These are phyloP conservation scores for Salix purpurea DNA, from an alignment of 345 rosid species.

Conservation along the genomic window DNA sequence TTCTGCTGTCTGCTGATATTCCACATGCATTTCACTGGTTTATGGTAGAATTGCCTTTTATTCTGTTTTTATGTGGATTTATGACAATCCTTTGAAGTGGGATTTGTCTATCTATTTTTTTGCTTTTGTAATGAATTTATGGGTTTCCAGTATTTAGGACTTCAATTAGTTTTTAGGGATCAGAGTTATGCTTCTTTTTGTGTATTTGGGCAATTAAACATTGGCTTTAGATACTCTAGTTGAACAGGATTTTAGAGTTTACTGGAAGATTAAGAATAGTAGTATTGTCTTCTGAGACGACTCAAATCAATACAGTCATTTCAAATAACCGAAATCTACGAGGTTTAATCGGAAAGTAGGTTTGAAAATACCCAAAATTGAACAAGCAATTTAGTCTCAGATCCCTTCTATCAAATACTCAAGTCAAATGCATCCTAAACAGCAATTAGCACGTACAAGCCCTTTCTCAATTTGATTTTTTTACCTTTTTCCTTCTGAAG, in stretches of 20 bases:
- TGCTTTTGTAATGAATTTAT: neutral
- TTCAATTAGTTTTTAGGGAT: neutral
- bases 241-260: neutral
- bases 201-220: neutral
- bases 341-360: neutral
- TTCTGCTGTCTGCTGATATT: neutral
- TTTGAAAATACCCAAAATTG: neutral
- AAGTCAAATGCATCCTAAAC: neutral
- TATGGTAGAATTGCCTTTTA: neutral
- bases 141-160: neutral
- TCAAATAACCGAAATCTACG: neutral
- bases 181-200: neutral
- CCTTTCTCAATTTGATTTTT: neutral
- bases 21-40: neutral
- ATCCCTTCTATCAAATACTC: neutral
- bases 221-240: neutral
- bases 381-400: neutral
- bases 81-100: neutral
- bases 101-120: neutral
- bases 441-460: neutral
- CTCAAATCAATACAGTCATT: neutral
- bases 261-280: neutral
- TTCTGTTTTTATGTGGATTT: neutral
- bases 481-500: neutral
- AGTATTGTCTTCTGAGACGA: neutral